Evolutionary conservation across 495 filamentous ascomycete species (phyloP), one percentile per base, ranked within the genome.

Genomic region (Aeminium ludgeri): DNA sequence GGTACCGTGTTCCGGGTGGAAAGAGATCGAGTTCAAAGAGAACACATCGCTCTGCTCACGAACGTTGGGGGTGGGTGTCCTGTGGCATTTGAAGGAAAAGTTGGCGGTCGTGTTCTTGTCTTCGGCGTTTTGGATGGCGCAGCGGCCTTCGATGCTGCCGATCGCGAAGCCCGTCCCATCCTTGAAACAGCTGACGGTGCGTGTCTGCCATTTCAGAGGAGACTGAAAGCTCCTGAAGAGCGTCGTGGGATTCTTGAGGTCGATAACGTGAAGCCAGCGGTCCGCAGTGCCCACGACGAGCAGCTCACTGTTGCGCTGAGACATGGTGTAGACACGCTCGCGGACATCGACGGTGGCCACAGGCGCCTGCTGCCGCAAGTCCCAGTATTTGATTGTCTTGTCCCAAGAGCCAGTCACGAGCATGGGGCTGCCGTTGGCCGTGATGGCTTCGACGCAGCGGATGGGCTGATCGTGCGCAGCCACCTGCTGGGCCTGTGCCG

Each of bases 371-470:
- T 71, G 66, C 13, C 85, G 76, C 36, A 93, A 58, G 57, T 96
- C 87, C 87, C 87, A 96, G 63, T 87, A 92, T 58, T 89, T 93
- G 59, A 96, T 64, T 1, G 76, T 89, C 65, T 89, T 91, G 63
- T 96, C 87, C 87, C 87, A 96, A 2, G 80, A 86, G 28, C 87
- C 87, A 1, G 87, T 89, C 18, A 86, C 76, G 23, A 94, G 67
- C 56, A 89, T 75, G 32, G 64, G 61, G 49, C 62, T 65, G 39
- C 57, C 64, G 37, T 63, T 70, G 41, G 57, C 67, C 51, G 71
- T 67, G 51, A 87, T 78, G 66, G 86, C 86, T 35, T 82, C 76
- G 31, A 80, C 78, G 55, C 68, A 76, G 46, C 75, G 73, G 47
- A 96, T 77, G 2, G 87, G 82, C 33, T 76, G 69, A 44, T 85